Evolutionary conservation across 2,329 filamentous ascomycete genomes (phyloP).

Genomic region (Bipolaris sorokiniana): DNA sequence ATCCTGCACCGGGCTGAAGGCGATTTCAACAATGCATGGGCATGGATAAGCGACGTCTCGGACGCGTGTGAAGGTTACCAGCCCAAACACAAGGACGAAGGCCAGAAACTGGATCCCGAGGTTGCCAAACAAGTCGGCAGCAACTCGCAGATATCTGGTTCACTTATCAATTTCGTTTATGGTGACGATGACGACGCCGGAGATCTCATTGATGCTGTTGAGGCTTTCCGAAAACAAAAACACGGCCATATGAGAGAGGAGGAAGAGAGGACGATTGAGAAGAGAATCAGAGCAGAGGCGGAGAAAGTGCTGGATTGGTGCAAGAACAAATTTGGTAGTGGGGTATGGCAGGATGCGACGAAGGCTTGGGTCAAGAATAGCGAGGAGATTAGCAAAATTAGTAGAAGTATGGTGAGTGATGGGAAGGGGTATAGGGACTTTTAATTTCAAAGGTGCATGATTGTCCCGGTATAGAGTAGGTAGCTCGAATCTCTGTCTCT

Average conservation of each 20-base stretch:
- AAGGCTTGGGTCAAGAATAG: conserved; percentile 52
- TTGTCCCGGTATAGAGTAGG: too few relatives aligned
- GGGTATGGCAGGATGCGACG: conserved; percentile 53
- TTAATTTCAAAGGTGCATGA: conserved; percentile 22
- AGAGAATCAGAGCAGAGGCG: conserved; percentile 48
- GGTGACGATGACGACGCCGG: conserved; percentile 19
- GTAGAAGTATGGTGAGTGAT: conserved; percentile 53
- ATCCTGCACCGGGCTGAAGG: conserved; percentile 60
- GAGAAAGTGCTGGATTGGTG: conserved; percentile 53
- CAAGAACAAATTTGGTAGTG: conserved; percentile 53
- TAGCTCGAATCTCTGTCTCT: too few relatives aligned
- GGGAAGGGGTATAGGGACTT: conserved; percentile 55
- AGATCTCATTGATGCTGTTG: conserved; percentile 47
- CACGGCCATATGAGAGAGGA: conserved; percentile 20
- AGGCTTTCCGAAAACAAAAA: conserved; percentile 45
- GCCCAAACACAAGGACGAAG: conserved; percentile 29
- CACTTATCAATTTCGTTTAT: conserved; percentile 31
- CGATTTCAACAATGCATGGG: conserved; percentile 56
- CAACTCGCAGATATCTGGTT: conserved; percentile 7
- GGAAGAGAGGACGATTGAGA: conserved; percentile 38
- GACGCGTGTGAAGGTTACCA: conserved; percentile 43
- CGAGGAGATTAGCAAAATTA: conserved; percentile 50
- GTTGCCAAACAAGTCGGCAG: conserved; percentile 11
- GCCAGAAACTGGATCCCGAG: conserved; percentile 21
- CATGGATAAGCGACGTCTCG: conserved; percentile 57